Conservation (phyloP, 2,329 filamentous ascomycete species). For the Aspergillus sp. region DNA sequence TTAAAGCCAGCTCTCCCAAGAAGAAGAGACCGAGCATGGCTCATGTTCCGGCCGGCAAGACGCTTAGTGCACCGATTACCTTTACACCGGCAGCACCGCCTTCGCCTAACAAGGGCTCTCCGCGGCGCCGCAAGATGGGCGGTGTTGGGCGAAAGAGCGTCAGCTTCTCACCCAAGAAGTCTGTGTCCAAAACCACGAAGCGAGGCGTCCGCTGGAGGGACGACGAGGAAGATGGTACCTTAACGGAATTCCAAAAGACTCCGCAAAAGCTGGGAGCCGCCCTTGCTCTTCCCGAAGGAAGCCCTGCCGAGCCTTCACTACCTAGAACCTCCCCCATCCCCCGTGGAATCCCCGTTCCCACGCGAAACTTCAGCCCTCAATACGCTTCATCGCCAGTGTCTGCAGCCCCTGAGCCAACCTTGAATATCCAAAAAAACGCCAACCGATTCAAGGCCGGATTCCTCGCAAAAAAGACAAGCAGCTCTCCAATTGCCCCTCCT, state of each 20-base stretch:
- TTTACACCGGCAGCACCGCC: slow-evolving; percentile 38
- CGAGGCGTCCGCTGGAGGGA: slow-evolving; percentile 89
- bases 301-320: slow-evolving; percentile 51
- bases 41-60: slow-evolving; percentile 27
- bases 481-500: slow-evolving; percentile 63
- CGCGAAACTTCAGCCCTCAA: slow-evolving; percentile 36
- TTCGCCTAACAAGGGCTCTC: slow-evolving; percentile 74
- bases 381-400: slow-evolving; percentile 58
- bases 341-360: slow-evolving; percentile 42
- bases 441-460: slow-evolving; percentile 88
- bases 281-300: slow-evolving; percentile 48
- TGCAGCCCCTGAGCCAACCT: slow-evolving; percentile 57
- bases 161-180: slow-evolving; percentile 76
- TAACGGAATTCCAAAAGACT: slow-evolving; percentile 90
- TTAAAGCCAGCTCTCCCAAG: slow-evolving; percentile 70
- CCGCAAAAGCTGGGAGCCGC: slow-evolving; percentile 67
- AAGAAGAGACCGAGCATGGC: slow-evolving; percentile 53
- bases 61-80: slow-evolving; percentile 27
- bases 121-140: slow-evolving; percentile 70
- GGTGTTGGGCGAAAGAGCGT: slow-evolving; percentile 66
- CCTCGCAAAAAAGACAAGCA: slow-evolving; percentile 67
- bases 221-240: slow-evolving; percentile 78
- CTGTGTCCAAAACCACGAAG: slow-evolving; percentile 62
- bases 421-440: slow-evolving; percentile 60
- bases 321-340: slow-evolving; percentile 54